phyloP scores from a whole-genome alignment of 202 grass and related monocot genomes.

The Carex arenaria region DNA sequence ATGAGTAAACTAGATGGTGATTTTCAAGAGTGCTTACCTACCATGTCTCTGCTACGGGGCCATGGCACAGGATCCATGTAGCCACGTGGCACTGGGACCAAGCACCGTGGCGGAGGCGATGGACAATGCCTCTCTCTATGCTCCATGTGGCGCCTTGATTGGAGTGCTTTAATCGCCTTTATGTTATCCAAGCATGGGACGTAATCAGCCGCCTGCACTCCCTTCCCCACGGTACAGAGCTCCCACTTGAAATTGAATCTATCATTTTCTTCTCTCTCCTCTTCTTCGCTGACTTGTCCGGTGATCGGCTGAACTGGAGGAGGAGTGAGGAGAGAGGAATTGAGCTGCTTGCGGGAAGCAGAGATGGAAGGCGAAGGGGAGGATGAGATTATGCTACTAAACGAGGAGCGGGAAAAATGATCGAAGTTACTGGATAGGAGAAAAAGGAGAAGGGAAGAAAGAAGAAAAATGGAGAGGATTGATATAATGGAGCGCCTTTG shows the following conservation, averaged over 20 bases:
- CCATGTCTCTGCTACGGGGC: slow-evolving; percentile 96
- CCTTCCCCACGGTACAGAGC: slow-evolving; percentile 55
- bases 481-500: slow-evolving; percentile 22
- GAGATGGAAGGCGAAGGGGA: slow-evolving; percentile 36
- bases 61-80: slow-evolving; percentile 63
- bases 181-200: slow-evolving; percentile 90
- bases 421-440: slow-evolving; percentile 39
- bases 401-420: slow-evolving; percentile 26
- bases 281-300: background rate
- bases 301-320: background rate
- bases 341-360: slow-evolving; percentile 24
- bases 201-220: slow-evolving; percentile 60
- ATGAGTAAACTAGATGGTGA: background rate
- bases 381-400: slow-evolving; percentile 9
- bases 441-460: slow-evolving; percentile 43
- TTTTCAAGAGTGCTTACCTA: slow-evolving; percentile 48
- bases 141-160: slow-evolving; percentile 74
- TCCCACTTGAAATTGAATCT: slow-evolving; percentile 37
- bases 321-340: slow-evolving; percentile 33
- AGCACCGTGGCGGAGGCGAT: slow-evolving; percentile 45
- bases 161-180: slow-evolving; percentile 62
- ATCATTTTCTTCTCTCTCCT: slow-evolving; percentile 14
- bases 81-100: slow-evolving; percentile 51
- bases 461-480: slow-evolving; percentile 31
- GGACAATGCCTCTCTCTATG: slow-evolving; percentile 91